Percentiles rank a stretch among this genome's conserved stretches.
Conservation (phyloP, 768 basidiomycete genomes). For the Lactarius vividus region DNA sequence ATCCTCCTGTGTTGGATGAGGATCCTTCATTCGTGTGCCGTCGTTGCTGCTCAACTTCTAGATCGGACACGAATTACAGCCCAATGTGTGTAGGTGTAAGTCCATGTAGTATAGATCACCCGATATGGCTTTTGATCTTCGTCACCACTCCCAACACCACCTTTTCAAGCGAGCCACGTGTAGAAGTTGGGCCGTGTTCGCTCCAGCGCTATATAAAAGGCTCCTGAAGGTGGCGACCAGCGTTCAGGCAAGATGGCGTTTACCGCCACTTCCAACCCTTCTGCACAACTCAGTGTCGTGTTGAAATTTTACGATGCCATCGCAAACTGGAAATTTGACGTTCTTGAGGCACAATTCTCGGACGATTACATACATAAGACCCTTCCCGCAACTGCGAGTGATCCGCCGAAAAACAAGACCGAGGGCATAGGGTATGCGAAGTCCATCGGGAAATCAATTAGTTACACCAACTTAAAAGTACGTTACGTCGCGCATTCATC, state of each 20-base stretch:
- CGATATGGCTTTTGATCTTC: background rate
- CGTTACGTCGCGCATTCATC: background rate
- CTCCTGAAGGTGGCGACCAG: background rate
- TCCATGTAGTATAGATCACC: background rate
- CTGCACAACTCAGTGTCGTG: conserved; percentile 15
- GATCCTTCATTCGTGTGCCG: background rate
- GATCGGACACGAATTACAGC: background rate
- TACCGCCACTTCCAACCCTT: conserved; percentile 1
- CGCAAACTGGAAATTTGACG: conserved; percentile 9
- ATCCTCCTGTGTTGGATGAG: background rate
- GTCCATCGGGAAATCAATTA: background rate
- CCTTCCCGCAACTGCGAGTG: conserved; percentile 5
- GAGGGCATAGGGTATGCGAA: conserved; percentile 8
- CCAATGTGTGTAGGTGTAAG: background rate
- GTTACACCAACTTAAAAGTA: background rate
- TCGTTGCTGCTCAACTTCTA: background rate
- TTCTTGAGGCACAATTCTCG: background rate
- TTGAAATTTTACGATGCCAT: conserved; percentile 10
- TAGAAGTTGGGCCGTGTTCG: background rate
- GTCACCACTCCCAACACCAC: background rate
- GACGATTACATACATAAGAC: conserved; percentile 11
- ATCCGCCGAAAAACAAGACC: conserved; percentile 8
- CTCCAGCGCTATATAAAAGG: conserved; percentile 1
- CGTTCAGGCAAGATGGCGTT: background rate
- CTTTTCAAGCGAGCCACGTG: background rate